A percentile compares a stretch with the other conserved stretches of the same genome.
These are phyloP conservation scores for Hyaloscypha bicolor DNA, from an alignment of 495 filamentous ascomycete genomes.

Conservation along the genomic window DNA sequence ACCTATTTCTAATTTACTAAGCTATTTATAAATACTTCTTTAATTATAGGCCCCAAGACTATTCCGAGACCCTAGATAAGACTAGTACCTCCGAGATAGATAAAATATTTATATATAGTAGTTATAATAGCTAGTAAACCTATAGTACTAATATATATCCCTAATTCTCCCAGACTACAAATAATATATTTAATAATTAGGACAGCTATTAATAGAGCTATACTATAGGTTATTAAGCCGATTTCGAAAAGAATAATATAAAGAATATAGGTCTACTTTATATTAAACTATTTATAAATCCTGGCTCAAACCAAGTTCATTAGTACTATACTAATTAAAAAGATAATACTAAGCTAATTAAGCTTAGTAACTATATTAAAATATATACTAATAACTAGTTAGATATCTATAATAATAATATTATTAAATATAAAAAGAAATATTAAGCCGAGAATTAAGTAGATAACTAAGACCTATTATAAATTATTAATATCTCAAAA, in stretches of 20 bases:
- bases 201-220: constrained; percentile 50
- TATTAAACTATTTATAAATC: constrained; percentile 51
- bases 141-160: constrained; percentile 53
- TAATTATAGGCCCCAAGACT: constrained; percentile 60
- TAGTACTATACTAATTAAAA: constrained; percentile 48
- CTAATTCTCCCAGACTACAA: constrained; percentile 44
- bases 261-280: constrained; percentile 54
- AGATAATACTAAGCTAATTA: constrained; percentile 57
- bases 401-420: constrained; percentile 62
- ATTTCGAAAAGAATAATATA: constrained; percentile 50
- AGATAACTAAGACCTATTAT: constrained; percentile 17
- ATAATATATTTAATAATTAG: constrained; percentile 54
- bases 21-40: constrained; percentile 59
- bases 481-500: constrained; percentile 15
- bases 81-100: constrained; percentile 46
- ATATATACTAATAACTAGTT: constrained; percentile 49
- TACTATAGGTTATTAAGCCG: constrained; percentile 55
- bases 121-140: constrained; percentile 43
- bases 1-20: constrained; percentile 60
- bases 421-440: constrained; percentile 31
- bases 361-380: constrained; percentile 55
- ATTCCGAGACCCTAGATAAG: constrained; percentile 52
- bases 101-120: constrained; percentile 42
- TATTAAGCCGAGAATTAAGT: constrained; percentile 9
- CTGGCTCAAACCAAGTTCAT: constrained; percentile 46